Percentiles rank a stretch among this genome's conserved stretches.
Evolutionary conservation across 2,329 filamentous ascomycete species (phyloP).

Genomic region (Beauveria australis): DNA sequence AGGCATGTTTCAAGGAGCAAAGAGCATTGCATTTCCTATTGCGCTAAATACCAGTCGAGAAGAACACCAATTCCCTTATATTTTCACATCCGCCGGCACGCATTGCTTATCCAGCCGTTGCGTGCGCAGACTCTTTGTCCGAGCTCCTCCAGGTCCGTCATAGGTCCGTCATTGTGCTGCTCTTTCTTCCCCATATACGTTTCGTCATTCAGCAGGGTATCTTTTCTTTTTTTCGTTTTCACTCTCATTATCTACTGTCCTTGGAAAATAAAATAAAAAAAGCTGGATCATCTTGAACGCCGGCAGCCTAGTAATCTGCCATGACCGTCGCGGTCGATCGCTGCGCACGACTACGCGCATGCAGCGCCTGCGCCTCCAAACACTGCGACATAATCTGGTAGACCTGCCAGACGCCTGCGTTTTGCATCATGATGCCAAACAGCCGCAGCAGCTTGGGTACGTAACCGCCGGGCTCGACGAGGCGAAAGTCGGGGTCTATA

Average conservation of each 20-base stretch:
- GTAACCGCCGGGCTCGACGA: conserved; percentile 62
- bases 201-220: neutral
- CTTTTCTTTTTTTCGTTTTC: neutral
- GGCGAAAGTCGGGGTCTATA: conserved; percentile 43
- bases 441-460: conserved; percentile 77
- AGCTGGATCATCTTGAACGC: too few relatives aligned
- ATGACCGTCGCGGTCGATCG: neutral
- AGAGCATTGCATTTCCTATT: neutral
- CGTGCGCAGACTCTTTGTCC: too few relatives aligned
- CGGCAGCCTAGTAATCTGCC: neutral
- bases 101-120: neutral
- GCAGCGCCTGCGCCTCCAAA: conserved; percentile 42
- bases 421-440: conserved; percentile 79
- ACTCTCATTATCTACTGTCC: neutral
- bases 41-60: neutral
- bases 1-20: neutral
- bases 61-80: neutral
- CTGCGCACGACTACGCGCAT: conserved; percentile 5
- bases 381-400: conserved; percentile 48
- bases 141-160: neutral
- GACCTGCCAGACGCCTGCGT: conserved; percentile 82
- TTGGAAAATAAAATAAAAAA: neutral
- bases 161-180: neutral
- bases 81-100: neutral
- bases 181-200: neutral